Conservation (phyloP, 257 asterid species). For the Ilex asprella region DNA sequence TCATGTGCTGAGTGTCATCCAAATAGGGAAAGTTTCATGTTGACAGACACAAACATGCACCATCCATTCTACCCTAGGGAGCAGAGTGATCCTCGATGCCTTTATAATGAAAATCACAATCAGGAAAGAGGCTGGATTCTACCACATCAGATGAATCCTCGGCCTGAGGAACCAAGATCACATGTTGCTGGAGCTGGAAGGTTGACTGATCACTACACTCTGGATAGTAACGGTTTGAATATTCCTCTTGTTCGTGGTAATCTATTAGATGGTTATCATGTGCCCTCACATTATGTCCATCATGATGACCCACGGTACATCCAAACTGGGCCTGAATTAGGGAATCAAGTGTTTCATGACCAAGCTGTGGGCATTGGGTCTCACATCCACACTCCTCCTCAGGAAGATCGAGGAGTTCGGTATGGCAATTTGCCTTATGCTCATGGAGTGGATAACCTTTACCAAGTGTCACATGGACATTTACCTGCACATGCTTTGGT, state of each 20-base stretch:
- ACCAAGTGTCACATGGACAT: slow-evolving; percentile 63
- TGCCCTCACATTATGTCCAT: slow-evolving; percentile 53
- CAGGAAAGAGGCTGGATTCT: slow-evolving; percentile 69
- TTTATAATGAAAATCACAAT: slow-evolving; percentile 42
- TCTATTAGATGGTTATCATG: slow-evolving; percentile 48
- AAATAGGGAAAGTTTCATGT: slow-evolving; percentile 49
- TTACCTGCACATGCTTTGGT: slow-evolving; percentile 47
- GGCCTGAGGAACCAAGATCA: slow-evolving; percentile 56
- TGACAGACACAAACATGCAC: slow-evolving; percentile 53
- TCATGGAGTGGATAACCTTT: slow-evolving; percentile 53
- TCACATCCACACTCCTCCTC: slow-evolving; percentile 44
- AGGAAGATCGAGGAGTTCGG: slow-evolving; percentile 59
- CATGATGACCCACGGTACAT: slow-evolving; percentile 54
- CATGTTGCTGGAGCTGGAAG: slow-evolving; percentile 53
- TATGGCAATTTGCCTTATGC: slow-evolving; percentile 50
- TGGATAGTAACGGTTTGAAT: slow-evolving; percentile 46
- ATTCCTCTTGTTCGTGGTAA: slow-evolving; percentile 44
- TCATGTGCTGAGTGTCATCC: slow-evolving; percentile 72
- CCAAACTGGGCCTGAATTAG: slow-evolving; percentile 51
- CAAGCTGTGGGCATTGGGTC: slow-evolving; percentile 46
- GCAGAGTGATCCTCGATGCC: slow-evolving; percentile 51
- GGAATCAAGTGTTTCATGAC: slow-evolving; percentile 61
- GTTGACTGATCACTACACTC: slow-evolving; percentile 42
- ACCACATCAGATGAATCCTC: slow-evolving; percentile 53
- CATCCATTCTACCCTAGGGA: slow-evolving; percentile 58